Evolutionary conservation across 2,329 filamentous ascomycete species (phyloP).

Genomic region (Fusarium duplospermum): DNA sequence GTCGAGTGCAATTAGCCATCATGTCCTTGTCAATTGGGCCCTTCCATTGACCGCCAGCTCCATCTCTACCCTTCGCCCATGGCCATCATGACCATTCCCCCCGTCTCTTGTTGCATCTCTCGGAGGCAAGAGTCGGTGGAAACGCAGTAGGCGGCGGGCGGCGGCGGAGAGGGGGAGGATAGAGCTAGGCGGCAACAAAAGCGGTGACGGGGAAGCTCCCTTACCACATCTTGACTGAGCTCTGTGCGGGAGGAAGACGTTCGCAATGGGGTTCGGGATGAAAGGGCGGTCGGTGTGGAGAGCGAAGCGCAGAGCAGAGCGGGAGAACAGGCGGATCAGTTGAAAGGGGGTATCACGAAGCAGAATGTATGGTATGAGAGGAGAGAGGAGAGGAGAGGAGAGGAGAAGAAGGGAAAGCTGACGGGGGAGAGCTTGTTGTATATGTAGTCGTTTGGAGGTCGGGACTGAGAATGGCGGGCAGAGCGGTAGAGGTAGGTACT

Average conservation of each 20-base stretch:
- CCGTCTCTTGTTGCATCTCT: conserved; percentile 19
- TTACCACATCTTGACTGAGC: conserved; percentile 47
- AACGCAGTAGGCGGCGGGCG: conserved; percentile 19
- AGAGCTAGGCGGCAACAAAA: conserved; percentile 20
- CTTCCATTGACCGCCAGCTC: conserved; percentile 11
- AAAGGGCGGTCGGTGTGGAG: conserved; percentile 29
- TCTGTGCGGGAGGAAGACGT: conserved; percentile 29
- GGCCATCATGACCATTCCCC: conserved; percentile 9
- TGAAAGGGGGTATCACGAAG: conserved; percentile 46
- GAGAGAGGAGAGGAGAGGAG: conserved; percentile 39
- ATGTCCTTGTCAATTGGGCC: conserved; percentile 33
- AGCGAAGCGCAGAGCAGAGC: conserved; percentile 30
- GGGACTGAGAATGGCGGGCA: conserved; percentile 11
- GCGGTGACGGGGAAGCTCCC: conserved; percentile 34
- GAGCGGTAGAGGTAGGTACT: conserved; percentile 11
- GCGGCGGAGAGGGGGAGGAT: neutral
- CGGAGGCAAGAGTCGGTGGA: conserved; percentile 33
- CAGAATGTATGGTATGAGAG: conserved; percentile 40
- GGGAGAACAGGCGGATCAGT: conserved; percentile 32
- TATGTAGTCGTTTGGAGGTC: conserved; percentile 38
- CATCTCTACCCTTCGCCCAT: neutral
- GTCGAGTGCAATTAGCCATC: conserved; percentile 43
- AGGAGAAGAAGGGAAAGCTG: conserved; percentile 32
- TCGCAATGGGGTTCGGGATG: conserved; percentile 25
- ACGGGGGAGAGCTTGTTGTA: conserved; percentile 38